phyloP scores from a whole-genome alignment of 331 rosid species.

The Malus hybrid region DNA sequence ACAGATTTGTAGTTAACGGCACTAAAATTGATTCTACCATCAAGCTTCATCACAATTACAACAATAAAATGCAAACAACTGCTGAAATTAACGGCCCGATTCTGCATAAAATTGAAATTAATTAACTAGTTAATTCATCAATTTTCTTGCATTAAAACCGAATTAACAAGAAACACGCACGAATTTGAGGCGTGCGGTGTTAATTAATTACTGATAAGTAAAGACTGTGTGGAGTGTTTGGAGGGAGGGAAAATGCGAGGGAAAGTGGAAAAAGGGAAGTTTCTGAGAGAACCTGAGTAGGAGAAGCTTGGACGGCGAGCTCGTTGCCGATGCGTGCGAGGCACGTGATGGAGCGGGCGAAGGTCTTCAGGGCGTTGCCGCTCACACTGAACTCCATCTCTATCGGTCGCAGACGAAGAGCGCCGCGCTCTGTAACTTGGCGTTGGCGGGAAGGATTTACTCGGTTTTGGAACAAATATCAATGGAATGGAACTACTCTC shows the following conservation, averaged over 20 bases:
- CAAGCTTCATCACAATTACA: not conserved
- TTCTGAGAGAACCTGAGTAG: conserved; percentile 53
- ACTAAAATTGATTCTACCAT: not conserved
- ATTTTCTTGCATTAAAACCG: not conserved
- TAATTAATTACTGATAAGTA: not conserved
- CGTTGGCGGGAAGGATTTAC: not conserved
- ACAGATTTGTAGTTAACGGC: not conserved
- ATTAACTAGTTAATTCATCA: not conserved
- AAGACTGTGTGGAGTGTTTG: not conserved
- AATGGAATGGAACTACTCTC: too few relatives aligned
- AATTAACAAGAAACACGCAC: not conserved
- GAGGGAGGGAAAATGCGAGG: not conserved
- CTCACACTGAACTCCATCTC: conserved; percentile 63
- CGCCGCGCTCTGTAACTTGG: not conserved
- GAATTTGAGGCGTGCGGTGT: not conserved
- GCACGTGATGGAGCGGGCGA: conserved; percentile 79
- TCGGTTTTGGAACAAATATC: too few relatives aligned
- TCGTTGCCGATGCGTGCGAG: conserved; percentile 89
- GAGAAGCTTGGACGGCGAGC: conserved; percentile 76
- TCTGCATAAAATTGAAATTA: not conserved
- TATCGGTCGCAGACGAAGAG: not conserved
- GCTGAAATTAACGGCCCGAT: not conserved
- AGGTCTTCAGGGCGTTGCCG: conserved; percentile 73
- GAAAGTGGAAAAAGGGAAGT: not conserved
- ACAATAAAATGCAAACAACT: not conserved